A percentile compares a stretch with the other conserved stretches of the same genome.
phyloP scores from a whole-genome alignment of 2,329 filamentous ascomycete species.

The Ophiostoma ips region DNA sequence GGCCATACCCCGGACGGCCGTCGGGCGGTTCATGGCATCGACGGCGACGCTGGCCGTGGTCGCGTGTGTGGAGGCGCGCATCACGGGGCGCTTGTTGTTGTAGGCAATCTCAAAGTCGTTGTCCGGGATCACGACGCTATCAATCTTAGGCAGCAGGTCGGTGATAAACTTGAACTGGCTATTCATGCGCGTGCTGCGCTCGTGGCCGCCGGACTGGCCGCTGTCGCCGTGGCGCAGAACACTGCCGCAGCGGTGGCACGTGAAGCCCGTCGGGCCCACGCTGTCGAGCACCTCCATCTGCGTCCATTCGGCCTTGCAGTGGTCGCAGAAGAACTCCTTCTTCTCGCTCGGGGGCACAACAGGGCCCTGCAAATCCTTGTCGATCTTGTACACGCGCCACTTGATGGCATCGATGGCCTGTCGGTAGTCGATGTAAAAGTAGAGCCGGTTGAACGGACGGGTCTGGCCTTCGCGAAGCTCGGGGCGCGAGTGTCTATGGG shows the following conservation, averaged over 20 bases:
- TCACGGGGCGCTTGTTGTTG: conserved; percentile 46
- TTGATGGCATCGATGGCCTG: conserved; percentile 94
- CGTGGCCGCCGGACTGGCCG: conserved; percentile 54
- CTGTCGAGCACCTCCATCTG: conserved; percentile 78
- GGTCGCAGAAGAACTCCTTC: conserved; percentile 78
- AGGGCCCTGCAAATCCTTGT: conserved; percentile 75
- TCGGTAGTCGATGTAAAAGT: conserved; percentile 95
- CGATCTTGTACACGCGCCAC: conserved; percentile 78
- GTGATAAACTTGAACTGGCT: conserved; percentile 69
- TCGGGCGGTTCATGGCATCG: conserved; percentile 42
- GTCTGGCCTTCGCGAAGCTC: conserved; percentile 71
- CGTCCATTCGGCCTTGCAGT: conserved; percentile 77
- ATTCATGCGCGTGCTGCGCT: conserved; percentile 61
- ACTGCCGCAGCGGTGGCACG: conserved; percentile 65
- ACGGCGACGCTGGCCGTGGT: conserved; percentile 45
- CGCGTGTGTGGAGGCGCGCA: conserved; percentile 54
- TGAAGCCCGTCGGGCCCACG: conserved; percentile 56
- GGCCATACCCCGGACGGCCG: conserved; percentile 54
- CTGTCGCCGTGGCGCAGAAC: conserved; percentile 52
- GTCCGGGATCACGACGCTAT: conserved; percentile 58
- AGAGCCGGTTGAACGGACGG: conserved; percentile 72
- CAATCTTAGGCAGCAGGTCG: conserved; percentile 61
- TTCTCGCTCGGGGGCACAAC: conserved; percentile 70
- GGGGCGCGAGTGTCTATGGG: conserved; percentile 50
- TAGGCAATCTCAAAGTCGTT: conserved; percentile 61